Percentiles rank a stretch among this genome's conserved stretches.
These are phyloP conservation scores for Drechslera avenae DNA, from an alignment of 2,329 filamentous ascomycete species.

Conservation along the genomic window DNA sequence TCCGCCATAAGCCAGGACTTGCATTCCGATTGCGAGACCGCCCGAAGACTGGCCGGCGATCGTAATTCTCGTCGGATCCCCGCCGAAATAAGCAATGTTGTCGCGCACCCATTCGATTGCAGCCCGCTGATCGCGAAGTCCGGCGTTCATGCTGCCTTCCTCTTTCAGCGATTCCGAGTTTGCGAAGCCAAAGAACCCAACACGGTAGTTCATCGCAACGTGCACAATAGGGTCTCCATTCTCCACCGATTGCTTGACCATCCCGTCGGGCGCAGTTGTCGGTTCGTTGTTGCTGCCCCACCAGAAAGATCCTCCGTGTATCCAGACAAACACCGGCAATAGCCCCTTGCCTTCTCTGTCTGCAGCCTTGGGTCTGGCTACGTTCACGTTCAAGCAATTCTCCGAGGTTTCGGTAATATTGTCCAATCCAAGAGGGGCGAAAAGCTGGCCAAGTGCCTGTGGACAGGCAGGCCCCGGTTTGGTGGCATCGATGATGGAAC, in stretches of 20 bases:
- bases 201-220: conserved; percentile 45
- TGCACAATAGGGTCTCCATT: conserved; percentile 50
- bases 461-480: conserved; percentile 54
- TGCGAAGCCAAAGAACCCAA: conserved; percentile 50
- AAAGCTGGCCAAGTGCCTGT: conserved; percentile 45
- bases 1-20: conserved; percentile 44
- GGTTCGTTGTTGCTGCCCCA: conserved; percentile 41
- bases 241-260: conserved; percentile 54
- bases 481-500: conserved; percentile 48
- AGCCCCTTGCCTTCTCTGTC: conserved; percentile 32
- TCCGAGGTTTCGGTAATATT: conserved; percentile 53
- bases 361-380: conserved; percentile 58
- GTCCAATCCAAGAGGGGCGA: conserved; percentile 33
- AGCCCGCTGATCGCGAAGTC: conserved; percentile 47
- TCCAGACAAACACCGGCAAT: conserved; percentile 65
- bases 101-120: conserved; percentile 49
- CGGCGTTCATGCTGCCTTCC: conserved; percentile 46
- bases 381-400: conserved; percentile 66
- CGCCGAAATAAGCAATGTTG: conserved; percentile 45
- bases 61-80: conserved; percentile 44
- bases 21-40: conserved; percentile 39
- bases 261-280: conserved; percentile 51
- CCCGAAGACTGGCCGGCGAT: conserved; percentile 50
- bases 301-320: conserved; percentile 58
- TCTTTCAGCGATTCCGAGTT: conserved; percentile 39